Base-by-base conservation (phyloP, 2,329 filamentous ascomycete species). In the Phyllosticta citrichinensis region DNA sequence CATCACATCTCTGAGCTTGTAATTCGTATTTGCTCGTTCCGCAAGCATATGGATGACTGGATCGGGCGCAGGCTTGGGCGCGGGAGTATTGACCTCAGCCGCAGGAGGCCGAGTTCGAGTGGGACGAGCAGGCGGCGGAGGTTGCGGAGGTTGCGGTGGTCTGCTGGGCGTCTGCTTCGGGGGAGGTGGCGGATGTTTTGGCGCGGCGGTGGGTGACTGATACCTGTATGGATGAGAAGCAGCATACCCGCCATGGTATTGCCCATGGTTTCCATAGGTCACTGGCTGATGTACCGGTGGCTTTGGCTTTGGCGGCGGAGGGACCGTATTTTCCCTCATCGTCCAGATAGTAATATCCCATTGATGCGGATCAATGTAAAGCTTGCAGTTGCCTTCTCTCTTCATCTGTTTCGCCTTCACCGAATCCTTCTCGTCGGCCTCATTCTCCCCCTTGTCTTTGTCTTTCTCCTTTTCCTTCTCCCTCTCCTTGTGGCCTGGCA, bases 11-110 rank as follows among this genome's bases (percentile, higher is more conserved):
- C 91, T 86, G 10, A 94, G 77, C 60, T 87, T 81, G 0, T 85
- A 81, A 69, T 94, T 87, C 25, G 83, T 84, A 0, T 87, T 88
- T 6, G 89, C 89, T 65, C 84, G 84, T 67, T 89, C 87, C 0
- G 89, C 89, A 25, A 94, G 76, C 64, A 88, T 85, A 57, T 91
- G 86, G 61, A 94, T 93, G 52, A 94, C 90, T 0, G 89, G 89
- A 68, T 93, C 89, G n/a, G 80, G 75, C 24, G 77, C 74, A 27
- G 75, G 74, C 10, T 70, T 70, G 17, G 70, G 65, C 3, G 69
- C 62, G 24, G 68, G 63, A 17, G 50, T 19, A 33, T 14, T 58
- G 10, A 20, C 19, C 2, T 54, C 55, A 30, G 54, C 35, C 12
- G 53, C 27, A 20, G 40, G 56, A 24, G 62, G 58, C n/a, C 56